Evolutionary conservation across 2,329 filamentous ascomycete species (phyloP), one percentile per base, ranked within the genome.

Genomic region (Cryphonectria parasitica): DNA sequence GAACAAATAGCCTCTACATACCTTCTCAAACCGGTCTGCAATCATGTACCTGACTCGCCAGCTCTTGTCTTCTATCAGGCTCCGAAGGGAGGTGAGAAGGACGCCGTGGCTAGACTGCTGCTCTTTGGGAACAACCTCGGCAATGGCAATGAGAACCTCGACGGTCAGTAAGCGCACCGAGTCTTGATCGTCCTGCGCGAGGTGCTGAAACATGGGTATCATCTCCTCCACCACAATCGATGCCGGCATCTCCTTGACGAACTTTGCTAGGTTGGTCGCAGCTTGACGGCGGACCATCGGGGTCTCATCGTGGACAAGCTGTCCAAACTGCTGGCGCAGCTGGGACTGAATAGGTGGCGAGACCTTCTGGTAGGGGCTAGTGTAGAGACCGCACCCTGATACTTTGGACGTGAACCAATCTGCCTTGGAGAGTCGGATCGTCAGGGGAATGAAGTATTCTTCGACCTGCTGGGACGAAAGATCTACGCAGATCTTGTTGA

Each of bases 381-480:
- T 96, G 85, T 95, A 99, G 74, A 99, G 91, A 74, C 96, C 96
- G 75, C 95, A 97, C 73, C 95, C 96, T 43, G 96, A 99, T 75
- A 99, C 96, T 85, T 98, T 99, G 75, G 96, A 98, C 70, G 96
- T 99, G 83, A 99, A 99, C 96, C 96, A 99, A 84, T 99, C 96
- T 83, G 96, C 96, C 88, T 98, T 99, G 75, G 96, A 97, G 73
- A 99, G 92, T 79, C 96, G 94, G 79, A 97, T 89, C 72, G 95
- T 95, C 79, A 99, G 91, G 73, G 96, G 96, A 76, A 99, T 95
- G 84, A 98, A 98, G 83, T 95, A 93, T 78, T 98, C 93, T 86
- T 99, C 96, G 79, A 98, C 91, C 85, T 99, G 96, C 82, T 94
- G 89, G 77, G 94, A 86, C 66, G 94, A 97, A 69, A 99, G 88